Evolutionary conservation across 2,329 filamentous ascomycete species (phyloP).

Genomic region (Curvularia eragrostidis): DNA sequence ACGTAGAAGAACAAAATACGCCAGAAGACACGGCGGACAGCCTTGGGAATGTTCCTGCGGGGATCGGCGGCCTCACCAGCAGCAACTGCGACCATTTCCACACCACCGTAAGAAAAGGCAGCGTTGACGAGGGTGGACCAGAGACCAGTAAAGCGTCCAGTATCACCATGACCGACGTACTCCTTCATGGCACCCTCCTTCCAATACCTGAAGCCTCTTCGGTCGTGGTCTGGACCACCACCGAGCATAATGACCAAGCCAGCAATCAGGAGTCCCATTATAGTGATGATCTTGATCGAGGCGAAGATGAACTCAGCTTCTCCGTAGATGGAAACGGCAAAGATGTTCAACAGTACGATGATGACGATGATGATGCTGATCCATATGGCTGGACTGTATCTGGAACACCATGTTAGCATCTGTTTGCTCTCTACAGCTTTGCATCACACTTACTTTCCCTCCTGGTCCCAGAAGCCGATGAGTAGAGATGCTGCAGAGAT

Average conservation of each 20-base stretch:
- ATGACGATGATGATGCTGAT: conserved; percentile 47
- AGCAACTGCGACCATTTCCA: conserved; percentile 49
- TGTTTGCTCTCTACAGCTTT: not conserved
- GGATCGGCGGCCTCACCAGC: conserved; percentile 48
- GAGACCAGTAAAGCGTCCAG: conserved; percentile 69
- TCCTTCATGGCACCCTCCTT: conserved; percentile 62
- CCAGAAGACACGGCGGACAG: conserved; percentile 62
- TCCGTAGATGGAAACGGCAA: conserved; percentile 49
- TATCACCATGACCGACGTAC: conserved; percentile 60
- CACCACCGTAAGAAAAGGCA: conserved; percentile 47
- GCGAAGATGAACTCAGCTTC: conserved; percentile 60
- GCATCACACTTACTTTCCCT: conserved; percentile 23
- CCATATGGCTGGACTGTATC: conserved; percentile 37
- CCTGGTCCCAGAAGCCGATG: conserved; percentile 44
- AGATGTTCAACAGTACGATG: conserved; percentile 45
- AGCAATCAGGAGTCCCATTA: conserved; percentile 41
- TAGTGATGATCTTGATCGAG: conserved; percentile 56
- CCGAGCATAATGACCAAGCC: conserved; percentile 47
- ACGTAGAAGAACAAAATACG: conserved; percentile 65
- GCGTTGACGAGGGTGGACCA: conserved; percentile 64
- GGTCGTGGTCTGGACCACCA: conserved; percentile 44
- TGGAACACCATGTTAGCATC: conserved; percentile 3
- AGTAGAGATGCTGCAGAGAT: conserved; percentile 46
- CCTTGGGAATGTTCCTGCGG: conserved; percentile 59
- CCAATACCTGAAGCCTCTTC: conserved; percentile 72